Evolutionary conservation across 345 rosid species (phyloP).

Genomic region (Rhodomyrtus tomentosa): DNA sequence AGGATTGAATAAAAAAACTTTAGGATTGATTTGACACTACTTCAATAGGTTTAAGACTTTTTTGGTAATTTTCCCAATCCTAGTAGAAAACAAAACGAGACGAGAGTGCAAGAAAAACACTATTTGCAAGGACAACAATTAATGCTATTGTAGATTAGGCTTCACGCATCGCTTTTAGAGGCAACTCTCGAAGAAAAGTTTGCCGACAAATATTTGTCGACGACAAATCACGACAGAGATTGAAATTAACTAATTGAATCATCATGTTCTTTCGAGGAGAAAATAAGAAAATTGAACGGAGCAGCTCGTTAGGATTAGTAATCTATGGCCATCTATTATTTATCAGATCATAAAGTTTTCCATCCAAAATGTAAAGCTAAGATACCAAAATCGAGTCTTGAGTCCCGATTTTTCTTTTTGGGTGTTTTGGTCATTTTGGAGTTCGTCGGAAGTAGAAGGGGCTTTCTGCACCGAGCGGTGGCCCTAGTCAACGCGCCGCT

Average conservation of each 20-base stretch:
- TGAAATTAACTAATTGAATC: fast-evolving
- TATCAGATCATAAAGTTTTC: not conserved
- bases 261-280: fast-evolving
- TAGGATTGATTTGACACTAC: too few species aligned
- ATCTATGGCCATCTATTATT: not conserved
- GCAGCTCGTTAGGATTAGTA: not conserved
- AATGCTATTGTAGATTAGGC: too few species aligned
- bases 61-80: not conserved
- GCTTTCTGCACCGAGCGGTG: not conserved
- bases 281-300: not conserved
- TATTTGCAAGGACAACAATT: fast-evolving
- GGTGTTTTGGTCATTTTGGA: too few species aligned
- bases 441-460: not conserved
- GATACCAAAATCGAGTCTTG: not conserved
- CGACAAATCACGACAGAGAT: not conserved
- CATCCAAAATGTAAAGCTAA: not conserved
- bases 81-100: not conserved
- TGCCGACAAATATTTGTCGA: fast-evolving
- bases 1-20: too few species aligned
- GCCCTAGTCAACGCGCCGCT: not conserved
- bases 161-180: not conserved
- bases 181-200: not conserved
- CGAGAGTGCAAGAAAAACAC: not conserved
- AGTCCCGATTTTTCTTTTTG: not conserved
- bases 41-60: too few species aligned